Conservation (phyloP, 192 early-diverging fungal genomes). For the Haplosporangium gracile region DNA sequence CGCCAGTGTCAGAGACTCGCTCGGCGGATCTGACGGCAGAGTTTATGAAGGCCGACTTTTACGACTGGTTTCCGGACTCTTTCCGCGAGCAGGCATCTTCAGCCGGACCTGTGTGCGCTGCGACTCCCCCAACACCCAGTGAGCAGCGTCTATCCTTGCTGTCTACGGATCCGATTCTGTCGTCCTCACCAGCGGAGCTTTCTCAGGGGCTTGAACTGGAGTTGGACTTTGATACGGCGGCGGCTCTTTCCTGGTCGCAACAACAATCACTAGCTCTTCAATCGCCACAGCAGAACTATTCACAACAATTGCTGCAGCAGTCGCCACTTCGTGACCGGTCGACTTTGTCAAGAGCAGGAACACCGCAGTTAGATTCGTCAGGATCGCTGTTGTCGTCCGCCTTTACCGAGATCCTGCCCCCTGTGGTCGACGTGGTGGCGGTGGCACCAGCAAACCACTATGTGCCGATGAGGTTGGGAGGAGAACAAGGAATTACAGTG, state of each 20-base stretch:
- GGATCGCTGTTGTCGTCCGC: slow-evolving; percentile 23
- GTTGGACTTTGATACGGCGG: slow-evolving; percentile 27
- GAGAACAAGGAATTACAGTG: not conserved
- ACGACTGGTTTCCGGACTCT: slow-evolving; percentile 45
- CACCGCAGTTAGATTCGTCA: slow-evolving; percentile 29
- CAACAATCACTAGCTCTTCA: slow-evolving; percentile 13
- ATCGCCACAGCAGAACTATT: slow-evolving; percentile 16
- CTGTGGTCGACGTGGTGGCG: not conserved
- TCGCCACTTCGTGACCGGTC: not conserved
- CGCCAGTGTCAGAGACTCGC: slow-evolving; percentile 30
- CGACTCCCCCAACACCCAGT: not conserved
- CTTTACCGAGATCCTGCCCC: slow-evolving; percentile 18
- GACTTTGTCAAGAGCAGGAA: slow-evolving; percentile 24
- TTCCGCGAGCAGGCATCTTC: not conserved
- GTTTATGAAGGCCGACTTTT: slow-evolving; percentile 15
- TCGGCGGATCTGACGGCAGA: slow-evolving; percentile 17
- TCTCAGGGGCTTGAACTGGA: slow-evolving; percentile 27
- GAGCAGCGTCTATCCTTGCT: slow-evolving; percentile 29
- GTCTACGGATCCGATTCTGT: slow-evolving; percentile 28
- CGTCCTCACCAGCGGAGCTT: slow-evolving; percentile 38
- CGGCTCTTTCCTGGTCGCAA: slow-evolving; percentile 28
- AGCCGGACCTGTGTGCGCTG: not conserved
- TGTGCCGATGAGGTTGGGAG: slow-evolving; percentile 35
- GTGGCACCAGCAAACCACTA: slow-evolving; percentile 18
- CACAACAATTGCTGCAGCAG: slow-evolving; percentile 1